phyloP scores from a whole-genome alignment of 495 filamentous ascomycete species.

The Chaetomium cochliodes region DNA sequence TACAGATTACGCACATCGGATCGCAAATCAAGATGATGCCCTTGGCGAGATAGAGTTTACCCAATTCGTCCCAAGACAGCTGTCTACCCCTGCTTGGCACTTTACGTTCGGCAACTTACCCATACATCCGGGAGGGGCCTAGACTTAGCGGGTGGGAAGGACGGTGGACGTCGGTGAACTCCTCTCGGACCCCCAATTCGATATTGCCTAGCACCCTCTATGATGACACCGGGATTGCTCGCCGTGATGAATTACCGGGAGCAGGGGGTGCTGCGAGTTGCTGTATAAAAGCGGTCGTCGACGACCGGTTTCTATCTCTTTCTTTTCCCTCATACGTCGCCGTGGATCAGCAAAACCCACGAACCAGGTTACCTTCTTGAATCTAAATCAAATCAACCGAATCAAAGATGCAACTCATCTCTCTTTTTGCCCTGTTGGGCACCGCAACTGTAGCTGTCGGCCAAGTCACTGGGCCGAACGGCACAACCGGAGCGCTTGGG shows the following conservation, averaged over 20 bases:
- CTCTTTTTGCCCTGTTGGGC: constrained; percentile 43
- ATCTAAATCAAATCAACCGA: neutral
- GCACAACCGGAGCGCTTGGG: constrained; percentile 47
- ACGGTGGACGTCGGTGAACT: neutral
- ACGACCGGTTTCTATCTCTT: neutral
- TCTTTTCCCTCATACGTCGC: neutral
- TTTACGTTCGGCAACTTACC: constrained; percentile 21
- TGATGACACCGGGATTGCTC: neutral
- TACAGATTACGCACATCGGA: neutral
- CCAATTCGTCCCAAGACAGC: neutral
- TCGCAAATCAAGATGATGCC: neutral
- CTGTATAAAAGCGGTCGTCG: neutral
- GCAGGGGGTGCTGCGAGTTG: neutral
- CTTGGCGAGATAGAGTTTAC: neutral
- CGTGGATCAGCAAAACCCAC: neutral
- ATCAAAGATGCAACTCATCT: constrained; percentile 40
- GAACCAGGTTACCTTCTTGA: neutral
- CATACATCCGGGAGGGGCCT: constrained; percentile 25
- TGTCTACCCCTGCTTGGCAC: constrained; percentile 9
- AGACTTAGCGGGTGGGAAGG: neutral
- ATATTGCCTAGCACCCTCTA: neutral
- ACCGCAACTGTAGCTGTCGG: constrained; percentile 43
- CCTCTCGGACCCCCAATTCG: constrained; percentile 5
- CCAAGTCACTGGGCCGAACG: constrained; percentile 33
- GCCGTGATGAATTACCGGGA: neutral